Evolutionary conservation across 176 grass and related monocot genomes (phyloP).

Genomic region (Paspalum notatum): DNA sequence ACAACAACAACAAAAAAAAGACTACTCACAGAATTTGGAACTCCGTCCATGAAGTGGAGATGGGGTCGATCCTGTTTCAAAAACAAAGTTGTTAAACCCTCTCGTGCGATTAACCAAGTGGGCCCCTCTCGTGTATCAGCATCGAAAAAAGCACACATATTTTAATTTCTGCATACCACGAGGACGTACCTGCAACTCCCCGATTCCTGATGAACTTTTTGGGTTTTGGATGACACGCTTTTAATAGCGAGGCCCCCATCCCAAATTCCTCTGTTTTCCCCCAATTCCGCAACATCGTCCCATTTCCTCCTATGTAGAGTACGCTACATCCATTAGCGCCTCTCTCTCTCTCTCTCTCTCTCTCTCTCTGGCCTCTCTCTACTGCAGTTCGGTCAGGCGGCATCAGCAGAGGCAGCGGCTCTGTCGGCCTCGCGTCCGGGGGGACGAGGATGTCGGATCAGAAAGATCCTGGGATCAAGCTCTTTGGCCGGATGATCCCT

Average conservation of each 20-base stretch:
- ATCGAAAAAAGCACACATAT: background rate
- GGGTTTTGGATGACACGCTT: background rate
- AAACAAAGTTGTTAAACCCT: too few species aligned
- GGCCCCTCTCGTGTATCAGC: too few species aligned
- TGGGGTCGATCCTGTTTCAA: too few species aligned
- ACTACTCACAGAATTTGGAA: too few species aligned
- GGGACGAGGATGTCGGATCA: conserved; percentile 66
- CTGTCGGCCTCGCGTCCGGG: conserved; percentile 1
- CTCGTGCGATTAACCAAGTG: too few species aligned
- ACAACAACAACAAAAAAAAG: too few species aligned
- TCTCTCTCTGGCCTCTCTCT: background rate
- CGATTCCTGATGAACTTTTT: background rate
- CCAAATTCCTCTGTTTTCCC: conserved; percentile 33
- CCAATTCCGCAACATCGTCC: conserved; percentile 32
- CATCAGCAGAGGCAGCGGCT: conserved; percentile 15
- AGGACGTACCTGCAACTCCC: background rate
- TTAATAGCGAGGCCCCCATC: background rate
- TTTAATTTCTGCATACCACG: background rate
- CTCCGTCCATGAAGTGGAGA: too few species aligned
- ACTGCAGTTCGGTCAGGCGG: conserved; percentile 21
- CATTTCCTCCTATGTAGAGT: conserved; percentile 35
- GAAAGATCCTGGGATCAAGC: conserved; percentile 84
- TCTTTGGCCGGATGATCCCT: conserved; percentile 85
- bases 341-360: conserved; percentile 25
- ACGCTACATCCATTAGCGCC: conserved; percentile 24